These are phyloP conservation scores for Didymella keratinophila DNA, from an alignment of 2,329 filamentous ascomycete species.

Conservation along the genomic window DNA sequence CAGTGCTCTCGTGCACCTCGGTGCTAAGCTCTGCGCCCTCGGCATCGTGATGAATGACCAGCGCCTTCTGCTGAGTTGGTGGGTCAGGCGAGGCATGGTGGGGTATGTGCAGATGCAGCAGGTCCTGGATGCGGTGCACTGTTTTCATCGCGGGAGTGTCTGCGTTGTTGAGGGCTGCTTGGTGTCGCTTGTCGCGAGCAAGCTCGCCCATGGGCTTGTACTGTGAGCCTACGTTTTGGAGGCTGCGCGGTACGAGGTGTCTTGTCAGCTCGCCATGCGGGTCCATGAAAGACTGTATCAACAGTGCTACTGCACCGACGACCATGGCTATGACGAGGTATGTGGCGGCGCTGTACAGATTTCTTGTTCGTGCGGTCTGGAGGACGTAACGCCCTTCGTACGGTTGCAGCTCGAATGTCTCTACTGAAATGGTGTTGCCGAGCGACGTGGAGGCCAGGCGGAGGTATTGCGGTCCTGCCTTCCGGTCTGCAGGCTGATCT, in stretches of 20 bases:
- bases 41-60: slow-evolving; percentile 53
- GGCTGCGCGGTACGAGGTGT: slow-evolving; percentile 60
- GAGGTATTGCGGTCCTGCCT: slow-evolving; percentile 64
- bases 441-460: slow-evolving; percentile 84
- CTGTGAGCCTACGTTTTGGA: slow-evolving; percentile 52
- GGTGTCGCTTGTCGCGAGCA: slow-evolving; percentile 36
- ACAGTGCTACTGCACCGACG: slow-evolving; percentile 67
- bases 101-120: slow-evolving; percentile 40
- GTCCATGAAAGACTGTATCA: slow-evolving; percentile 68
- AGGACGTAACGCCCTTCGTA: slow-evolving; percentile 72
- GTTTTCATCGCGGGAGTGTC: slow-evolving; percentile 38
- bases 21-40: slow-evolving; percentile 51
- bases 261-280: slow-evolving; percentile 57
- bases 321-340: slow-evolving; percentile 66
- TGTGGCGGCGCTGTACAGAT: slow-evolving; percentile 62
- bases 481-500: slow-evolving; percentile 32
- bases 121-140: slow-evolving; percentile 44
- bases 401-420: slow-evolving; percentile 74
- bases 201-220: slow-evolving; percentile 43
- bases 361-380: slow-evolving; percentile 60
- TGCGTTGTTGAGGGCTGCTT: slow-evolving; percentile 35
- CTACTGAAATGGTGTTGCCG: slow-evolving; percentile 79
- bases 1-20: slow-evolving; percentile 49
- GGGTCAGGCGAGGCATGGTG: slow-evolving; percentile 20
- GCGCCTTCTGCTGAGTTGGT: slow-evolving; percentile 44